Base-by-base conservation (phyloP, 805 yeast species). In the Teunomyces panamensis region DNA sequence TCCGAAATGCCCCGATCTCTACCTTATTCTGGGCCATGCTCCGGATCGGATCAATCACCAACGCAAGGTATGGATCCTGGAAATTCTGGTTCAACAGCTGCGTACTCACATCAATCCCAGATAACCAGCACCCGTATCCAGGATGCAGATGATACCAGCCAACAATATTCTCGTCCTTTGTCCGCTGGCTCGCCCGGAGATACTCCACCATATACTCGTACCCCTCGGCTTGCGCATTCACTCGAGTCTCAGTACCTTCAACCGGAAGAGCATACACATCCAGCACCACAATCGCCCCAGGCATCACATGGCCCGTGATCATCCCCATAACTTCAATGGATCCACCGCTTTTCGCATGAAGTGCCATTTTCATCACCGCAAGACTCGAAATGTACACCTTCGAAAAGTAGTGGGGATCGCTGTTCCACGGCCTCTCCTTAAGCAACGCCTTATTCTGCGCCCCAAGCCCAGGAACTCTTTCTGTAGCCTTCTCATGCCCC, bases 61-160 rank as follows among this genome's bases (percentile, higher is more conserved):
- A 72, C 0, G 97, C 97, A 49, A 90, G 71, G 60, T 87, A 90
- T 1, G 97, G 97, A 57, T 90, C 97, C 63, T 90, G 97, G 60
- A 83, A 89, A 48, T 79, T 81, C 66, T 90, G 97, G 58, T 91
- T 89, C 60, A 89, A 75, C 17, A 74, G 66, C 62, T 92, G 98
- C 0, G 98, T 92, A 39, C 87, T 84, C 30, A 94, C 96, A 66
- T 92, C 98, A 34, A 92, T 89, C 3, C 94, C 95, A 46, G 94
- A 84, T 39, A 92, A 67, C 97, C 97, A 92, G 64, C 97, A 91
- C 30, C 99, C 99, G 66, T 92, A 94, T 13, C 99, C 99, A 4
- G 99, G 99, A 71, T 94, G 99, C 10, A 98, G 91, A 66, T 94
- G 99, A 74, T 94, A 92, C 99, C 99, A 92, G 8, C 99, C 99